Evolutionary conservation across 345 rosid genomes (phyloP), one percentile per base, ranked within the genome.

Genomic region (Eucalyptus guilfoylei): DNA sequence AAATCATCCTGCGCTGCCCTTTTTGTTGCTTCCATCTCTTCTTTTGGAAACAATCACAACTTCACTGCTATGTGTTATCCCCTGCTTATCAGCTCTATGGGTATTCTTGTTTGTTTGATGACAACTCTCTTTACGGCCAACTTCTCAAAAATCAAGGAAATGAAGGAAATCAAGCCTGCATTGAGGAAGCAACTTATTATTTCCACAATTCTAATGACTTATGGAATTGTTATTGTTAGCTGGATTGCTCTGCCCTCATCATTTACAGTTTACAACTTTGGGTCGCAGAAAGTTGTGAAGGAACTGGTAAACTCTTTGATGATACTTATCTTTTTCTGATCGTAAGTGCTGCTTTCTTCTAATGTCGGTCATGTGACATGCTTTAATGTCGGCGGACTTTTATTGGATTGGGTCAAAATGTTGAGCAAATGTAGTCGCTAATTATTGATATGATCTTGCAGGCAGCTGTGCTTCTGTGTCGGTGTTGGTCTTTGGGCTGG

Each of bases 1-100:
- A 30, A 88, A 80, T 49, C 89, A 49, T 80, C 44, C 50, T 88
- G 89, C 17, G 87, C 89, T 40, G 89, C 89, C 12, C 87, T 88
- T 88, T 80, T 88, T 17, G 89, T 88, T 80, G 89, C 89, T 42
- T 88, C 89, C 80, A 88, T 88, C 87, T 88, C 89, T 80, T 88
- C 89, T 9, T 81, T 88, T 5, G 80, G 87, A 52, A 88, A 80
- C 32, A 2, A 88, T 11, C 87, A 54, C 21, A 5, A 88, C 67
- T 88, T 88, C 87, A 17, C 87, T 16, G 76, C 86, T 24, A 88
- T 81, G 87, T 81, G 89, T 52, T 88, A 50, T 88, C 89, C 89
- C 47, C 54, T 88, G 26, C 89, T 88, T 54, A 55, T 88, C 48
- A 88, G 80, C 45, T 88, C 89, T 4, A 55, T 80, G 72, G 87